A percentile compares a stretch with the other conserved stretches of the same genome.
Conservation (phyloP, 768 basidiomycete species). For the Psilocybe subaeruginosa region DNA sequence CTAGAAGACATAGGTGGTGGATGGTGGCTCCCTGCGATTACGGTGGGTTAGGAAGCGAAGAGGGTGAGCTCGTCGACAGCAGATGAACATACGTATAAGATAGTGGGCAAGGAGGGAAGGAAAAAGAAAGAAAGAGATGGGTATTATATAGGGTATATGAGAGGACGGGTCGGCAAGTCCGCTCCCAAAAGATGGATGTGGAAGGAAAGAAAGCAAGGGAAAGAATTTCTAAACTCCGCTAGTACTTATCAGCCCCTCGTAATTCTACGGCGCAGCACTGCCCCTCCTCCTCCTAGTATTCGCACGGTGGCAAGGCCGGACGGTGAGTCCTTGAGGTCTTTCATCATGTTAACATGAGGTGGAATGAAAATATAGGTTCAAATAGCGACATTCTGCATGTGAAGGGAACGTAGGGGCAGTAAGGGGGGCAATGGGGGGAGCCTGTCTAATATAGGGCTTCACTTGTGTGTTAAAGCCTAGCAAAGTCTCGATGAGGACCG, state of each 20-base stretch:
- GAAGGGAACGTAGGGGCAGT: constrained; percentile 5
- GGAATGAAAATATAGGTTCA: not conserved
- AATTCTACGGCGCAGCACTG: constrained; percentile 30
- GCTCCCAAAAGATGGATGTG: constrained; percentile 17
- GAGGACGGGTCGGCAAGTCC: constrained; percentile 15
- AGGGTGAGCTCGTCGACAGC: not conserved
- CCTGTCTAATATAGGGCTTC: constrained; percentile 16
- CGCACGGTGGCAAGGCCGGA: constrained; percentile 22
- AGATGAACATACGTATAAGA: constrained; percentile 14
- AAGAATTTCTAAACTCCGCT: constrained; percentile 30
- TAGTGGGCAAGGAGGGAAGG: constrained; percentile 12
- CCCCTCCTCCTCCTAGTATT: constrained; percentile 21
- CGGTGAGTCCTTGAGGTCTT: not conserved
- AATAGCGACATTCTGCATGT: not conserved
- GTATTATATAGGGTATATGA: constrained; percentile 27
- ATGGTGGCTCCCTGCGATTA: constrained; percentile 14
- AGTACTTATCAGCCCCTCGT: constrained; percentile 20
- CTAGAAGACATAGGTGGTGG: constrained; percentile 14
- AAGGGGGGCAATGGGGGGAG: constrained; percentile 2
- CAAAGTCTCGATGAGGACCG: constrained; percentile 12
- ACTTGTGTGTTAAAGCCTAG: constrained; percentile 7
- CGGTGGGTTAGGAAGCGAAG: constrained; percentile 12
- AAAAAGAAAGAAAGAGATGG: constrained; percentile 16
- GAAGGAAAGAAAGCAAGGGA: constrained; percentile 26
- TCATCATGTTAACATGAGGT: not conserved